Base-by-base conservation (phyloP, 2,329 filamentous ascomycete genomes). In the Drechslerella coelobrocha region DNA sequence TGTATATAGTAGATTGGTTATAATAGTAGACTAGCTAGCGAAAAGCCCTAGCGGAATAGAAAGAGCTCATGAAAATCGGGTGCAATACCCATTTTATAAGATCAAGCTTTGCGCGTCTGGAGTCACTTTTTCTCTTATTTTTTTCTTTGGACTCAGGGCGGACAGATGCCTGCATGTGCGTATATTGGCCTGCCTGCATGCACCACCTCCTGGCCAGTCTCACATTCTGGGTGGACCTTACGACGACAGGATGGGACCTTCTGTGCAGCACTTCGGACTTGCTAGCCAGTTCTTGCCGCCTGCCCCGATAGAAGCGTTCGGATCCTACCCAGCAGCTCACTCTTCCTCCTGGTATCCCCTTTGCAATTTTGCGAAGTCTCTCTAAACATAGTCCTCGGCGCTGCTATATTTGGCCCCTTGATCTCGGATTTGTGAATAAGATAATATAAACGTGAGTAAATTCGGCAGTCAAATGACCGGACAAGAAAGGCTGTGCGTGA, bases 11-110 rank as follows among this genome's bases (percentile, higher is more conserved):
- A 6, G 6, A 31, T 31, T 31, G 29, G 29, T 31, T n/a, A n/a
- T n/a, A n/a, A n/a, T n/a, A n/a, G n/a, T n/a, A n/a, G n/a, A n/a
- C n/a, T n/a, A n/a, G n/a, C n/a, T n/a, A n/a, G n/a, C n/a, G n/a
- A n/a, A n/a, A n/a, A n/a, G n/a, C n/a, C n/a, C 29, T 39, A 39
- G 34, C 4, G 34, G 17, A 3, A 4, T 39, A 10, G 12, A 14
- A 39, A 45, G 41, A 45, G 41, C 41, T 45, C 41, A 17, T 45
- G 41, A 14, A 10, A 17, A 41, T 41, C n/a, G 7, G 14, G 41
- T n/a, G 12, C 4, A 39, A 39, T 39, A 39, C 41, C 41, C n/a
- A 17, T 45, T 41, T 45, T 45, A 45, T 45, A 45, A 21, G 19
- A 8, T 8, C 14, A 21, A 21, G 17, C 4, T 6, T 21, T 45